Evolutionary conservation across 768 basidiomycete species (phyloP), one percentile per base, ranked within the genome.

Genomic region (Auricularia sp.): DNA sequence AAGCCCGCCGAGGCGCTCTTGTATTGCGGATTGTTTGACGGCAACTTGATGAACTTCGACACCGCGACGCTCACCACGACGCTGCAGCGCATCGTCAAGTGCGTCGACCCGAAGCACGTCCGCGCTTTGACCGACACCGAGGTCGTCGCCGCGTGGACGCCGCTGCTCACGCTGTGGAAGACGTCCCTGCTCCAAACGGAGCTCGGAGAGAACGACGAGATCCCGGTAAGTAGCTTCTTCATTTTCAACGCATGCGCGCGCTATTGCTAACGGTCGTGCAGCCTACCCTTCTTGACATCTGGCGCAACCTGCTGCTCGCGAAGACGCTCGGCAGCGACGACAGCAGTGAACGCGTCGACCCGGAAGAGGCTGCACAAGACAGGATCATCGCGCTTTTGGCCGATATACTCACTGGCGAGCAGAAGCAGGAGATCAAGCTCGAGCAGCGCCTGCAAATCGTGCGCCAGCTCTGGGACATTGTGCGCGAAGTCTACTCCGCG

Each of bases 91-190:
- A 74, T 88, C 29, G 24, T 77, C 82, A 82, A 5, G 78, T 85
- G 68, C 82, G 83, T 47, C 80, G 77, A 77, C 37, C 65, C 84
- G 18, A 74, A 77, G 16, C 86, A 88, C 67, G 75, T 90, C 37
- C 77, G 84, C 24, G 73, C 79, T n/a, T 74, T 92, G 66, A 83
- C 79, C 6, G 73, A 76, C 45, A 81, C 84, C 13, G 88, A 91
- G 69, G 70, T 90, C 47, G 73, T 79, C 18, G 75, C 73, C 64
- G 77, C 78, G 5, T 84, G 81, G 76, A 77, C 80, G 1, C 79
- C 78, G 7, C 67, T 89, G 61, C 71, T 86, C 39, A 75, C 77
- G 4, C 71, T 84, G 3, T 89, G 87, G 87, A 81, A 70, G 71
- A 74, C 77, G 67, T 74, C 81, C 29, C 62, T 82, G 66, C 71